A percentile compares a stretch with the other conserved stretches of the same genome.
Conservation (phyloP, 140 eudicot genomes). For the Artemisia princeps region DNA sequence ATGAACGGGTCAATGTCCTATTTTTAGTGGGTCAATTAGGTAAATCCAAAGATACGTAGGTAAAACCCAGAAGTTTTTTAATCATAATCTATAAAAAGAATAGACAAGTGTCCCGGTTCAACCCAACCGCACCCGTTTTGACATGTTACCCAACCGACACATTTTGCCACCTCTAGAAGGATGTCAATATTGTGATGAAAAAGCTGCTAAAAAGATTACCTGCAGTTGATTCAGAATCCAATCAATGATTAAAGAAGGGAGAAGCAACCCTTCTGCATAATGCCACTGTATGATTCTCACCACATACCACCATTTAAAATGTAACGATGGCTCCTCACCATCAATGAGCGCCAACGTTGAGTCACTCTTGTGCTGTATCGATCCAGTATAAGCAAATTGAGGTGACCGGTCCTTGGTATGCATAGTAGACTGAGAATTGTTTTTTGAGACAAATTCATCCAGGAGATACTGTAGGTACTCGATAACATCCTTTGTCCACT, state of each 20-base stretch:
- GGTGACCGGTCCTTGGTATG: conserved; percentile 56
- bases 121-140: conserved; percentile 4
- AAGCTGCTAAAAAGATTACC: conserved; percentile 37
- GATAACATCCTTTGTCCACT: conserved; percentile 87
- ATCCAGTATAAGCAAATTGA: conserved; percentile 57
- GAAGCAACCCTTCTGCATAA: conserved; percentile 67
- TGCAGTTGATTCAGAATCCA: conserved; percentile 91
- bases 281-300: conserved; percentile 91
- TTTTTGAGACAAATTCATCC: conserved; percentile 66
- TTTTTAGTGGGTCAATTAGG: not conserved
- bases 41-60: not conserved
- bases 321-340: conserved; percentile 73
- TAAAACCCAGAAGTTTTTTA: not conserved
- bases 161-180: no score
- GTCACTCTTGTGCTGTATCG: conserved; percentile 58
- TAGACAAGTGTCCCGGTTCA: not conserved
- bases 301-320: conserved; percentile 96
- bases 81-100: not conserved
- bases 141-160: not conserved
- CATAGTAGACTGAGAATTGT: conserved; percentile 40
- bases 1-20: not conserved
- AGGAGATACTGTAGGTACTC: conserved; percentile 80
- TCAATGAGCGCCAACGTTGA: conserved; percentile 33
- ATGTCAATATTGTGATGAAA: not conserved
- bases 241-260: conserved; percentile 76